A percentile compares a stretch with the other conserved stretches of the same genome.
These are phyloP conservation scores for Eucalyptus cladocalyx DNA, from an alignment of 345 rosid genomes.

Conservation along the genomic window DNA sequence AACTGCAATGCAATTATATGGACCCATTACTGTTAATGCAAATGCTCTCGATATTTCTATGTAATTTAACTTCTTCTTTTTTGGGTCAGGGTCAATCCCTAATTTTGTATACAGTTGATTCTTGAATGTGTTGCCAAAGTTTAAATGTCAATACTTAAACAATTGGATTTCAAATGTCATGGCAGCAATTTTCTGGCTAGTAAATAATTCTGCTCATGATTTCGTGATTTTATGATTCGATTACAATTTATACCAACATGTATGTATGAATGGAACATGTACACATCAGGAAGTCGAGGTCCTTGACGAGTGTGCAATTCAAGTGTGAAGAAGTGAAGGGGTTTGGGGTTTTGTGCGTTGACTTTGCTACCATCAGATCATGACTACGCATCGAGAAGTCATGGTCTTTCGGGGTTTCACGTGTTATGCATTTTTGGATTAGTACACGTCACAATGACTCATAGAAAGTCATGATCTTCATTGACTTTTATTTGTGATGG, in stretches of 20 bases:
- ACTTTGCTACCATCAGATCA: neutral
- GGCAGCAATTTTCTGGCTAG: neutral
- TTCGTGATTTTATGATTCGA: neutral
- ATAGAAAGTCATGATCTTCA: no score
- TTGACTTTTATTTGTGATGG: no score
- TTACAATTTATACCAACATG: no score
- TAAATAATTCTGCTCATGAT: neutral
- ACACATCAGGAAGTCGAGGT: no score
- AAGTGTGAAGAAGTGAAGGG: neutral
- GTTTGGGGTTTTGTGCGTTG: neutral
- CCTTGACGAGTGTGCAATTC: no score
- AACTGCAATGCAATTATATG: neutral
- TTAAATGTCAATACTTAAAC: no score
- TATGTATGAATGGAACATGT: neutral
- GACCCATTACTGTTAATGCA: neutral
- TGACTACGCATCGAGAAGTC: neutral
- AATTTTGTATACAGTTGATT: no score
- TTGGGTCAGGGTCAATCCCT: neutral
- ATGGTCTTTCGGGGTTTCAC: no score
- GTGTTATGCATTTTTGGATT: no score
- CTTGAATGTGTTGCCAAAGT: no score
- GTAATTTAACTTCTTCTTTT: neutral
- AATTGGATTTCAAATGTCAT: neutral
- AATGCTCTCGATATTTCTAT: neutral
- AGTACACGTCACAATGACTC: no score